These are phyloP conservation scores for Ichthyophthirius multifiliis DNA, from an alignment of 169 alveolate genomes.

Conservation along the genomic window DNA sequence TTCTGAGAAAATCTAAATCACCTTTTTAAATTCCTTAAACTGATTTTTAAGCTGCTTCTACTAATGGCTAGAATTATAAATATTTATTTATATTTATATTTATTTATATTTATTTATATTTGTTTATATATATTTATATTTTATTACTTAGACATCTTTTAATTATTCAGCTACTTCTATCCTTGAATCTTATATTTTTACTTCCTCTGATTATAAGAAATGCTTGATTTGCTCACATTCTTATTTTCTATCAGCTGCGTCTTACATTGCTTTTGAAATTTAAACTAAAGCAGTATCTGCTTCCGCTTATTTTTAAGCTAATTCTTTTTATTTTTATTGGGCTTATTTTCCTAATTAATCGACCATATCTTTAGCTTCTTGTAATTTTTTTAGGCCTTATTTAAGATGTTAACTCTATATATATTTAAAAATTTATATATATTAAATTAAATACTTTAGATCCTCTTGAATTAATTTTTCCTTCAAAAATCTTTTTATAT, in stretches of 20 bases:
- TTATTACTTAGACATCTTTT: conserved; percentile 61
- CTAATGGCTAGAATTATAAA: conserved; percentile 83
- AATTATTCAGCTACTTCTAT: conserved; percentile 84
- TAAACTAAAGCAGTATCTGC: conserved; percentile 86
- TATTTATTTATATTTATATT: conserved; percentile 55
- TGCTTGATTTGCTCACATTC: conserved; percentile 82
- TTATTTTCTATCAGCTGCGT: conserved; percentile 84
- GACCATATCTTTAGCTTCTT: conserved; percentile 88
- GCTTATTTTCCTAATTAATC: conserved; percentile 84
- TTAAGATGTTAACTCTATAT: conserved; percentile 69
- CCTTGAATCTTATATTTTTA: conserved; percentile 74
- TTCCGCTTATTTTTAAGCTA: conserved; percentile 83
- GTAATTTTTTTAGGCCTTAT: conserved; percentile 86
- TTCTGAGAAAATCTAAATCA: conserved; percentile 82
- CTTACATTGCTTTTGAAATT: conserved; percentile 85
- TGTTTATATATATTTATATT: not conserved
- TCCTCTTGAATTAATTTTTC: not conserved
- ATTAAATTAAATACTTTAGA: not conserved
- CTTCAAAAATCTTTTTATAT: conserved; percentile 1
- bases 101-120: not conserved
- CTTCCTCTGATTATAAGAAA: conserved; percentile 79
- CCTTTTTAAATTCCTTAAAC: conserved; percentile 86
- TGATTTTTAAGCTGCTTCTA: conserved; percentile 87
- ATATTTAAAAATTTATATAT: not conserved
- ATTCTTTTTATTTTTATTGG: conserved; percentile 68